phyloP scores from a whole-genome alignment of 805 yeast species.

The Barnettozyma salicaria region DNA sequence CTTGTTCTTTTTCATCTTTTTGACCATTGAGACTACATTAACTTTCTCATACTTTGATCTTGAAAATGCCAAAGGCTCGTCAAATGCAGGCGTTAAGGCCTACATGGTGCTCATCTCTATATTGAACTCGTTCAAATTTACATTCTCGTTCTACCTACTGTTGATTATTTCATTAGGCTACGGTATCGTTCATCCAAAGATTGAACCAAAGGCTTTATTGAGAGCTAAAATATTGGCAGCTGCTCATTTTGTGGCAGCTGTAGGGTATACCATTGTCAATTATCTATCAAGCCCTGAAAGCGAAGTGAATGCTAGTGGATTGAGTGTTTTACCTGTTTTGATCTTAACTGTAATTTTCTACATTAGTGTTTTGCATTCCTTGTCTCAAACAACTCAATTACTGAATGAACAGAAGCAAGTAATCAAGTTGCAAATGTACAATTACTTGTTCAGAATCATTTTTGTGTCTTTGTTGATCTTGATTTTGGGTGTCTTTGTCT shows the following conservation, averaged over 20 bases:
- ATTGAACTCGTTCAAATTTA: slow-evolving; percentile 72
- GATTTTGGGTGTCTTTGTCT: slow-evolving; percentile 62
- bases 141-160: slow-evolving; percentile 83
- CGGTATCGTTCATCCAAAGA: slow-evolving; percentile 86
- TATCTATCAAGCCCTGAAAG: slow-evolving; percentile 48
- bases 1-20: slow-evolving; percentile 75
- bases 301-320: slow-evolving; percentile 43
- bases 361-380: slow-evolving; percentile 62
- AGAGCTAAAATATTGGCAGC: slow-evolving; percentile 56
- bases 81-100: slow-evolving; percentile 51
- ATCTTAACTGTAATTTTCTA: slow-evolving; percentile 68
- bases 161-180: slow-evolving; percentile 86
- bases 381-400: slow-evolving; percentile 66
- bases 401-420: slow-evolving; percentile 83
- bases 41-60: slow-evolving; percentile 91
- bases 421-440: slow-evolving; percentile 85
- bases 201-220: slow-evolving; percentile 70
- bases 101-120: slow-evolving; percentile 75
- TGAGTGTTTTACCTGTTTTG: slow-evolving; percentile 66
- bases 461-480: slow-evolving; percentile 65
- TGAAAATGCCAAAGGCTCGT: slow-evolving; percentile 54
- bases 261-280: slow-evolving; percentile 47
- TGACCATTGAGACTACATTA: slow-evolving; percentile 77
- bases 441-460: slow-evolving; percentile 66
- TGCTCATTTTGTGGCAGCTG: slow-evolving; percentile 49